Conservation (phyloP, 768 basidiomycete species). For the Macrolepiota fuliginosa region DNA sequence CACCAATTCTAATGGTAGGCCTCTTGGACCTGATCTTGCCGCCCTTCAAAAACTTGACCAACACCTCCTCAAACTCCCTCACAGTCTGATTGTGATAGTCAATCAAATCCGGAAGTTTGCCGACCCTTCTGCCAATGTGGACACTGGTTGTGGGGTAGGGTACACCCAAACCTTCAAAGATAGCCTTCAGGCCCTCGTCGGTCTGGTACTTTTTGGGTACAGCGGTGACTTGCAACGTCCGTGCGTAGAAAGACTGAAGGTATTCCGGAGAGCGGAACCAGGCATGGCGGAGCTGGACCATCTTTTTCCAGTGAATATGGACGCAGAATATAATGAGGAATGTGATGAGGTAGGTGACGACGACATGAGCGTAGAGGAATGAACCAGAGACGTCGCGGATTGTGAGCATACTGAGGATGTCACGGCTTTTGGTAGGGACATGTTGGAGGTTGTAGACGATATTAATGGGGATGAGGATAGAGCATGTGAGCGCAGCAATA, state of each 20-base stretch:
- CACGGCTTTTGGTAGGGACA: constrained; percentile 47
- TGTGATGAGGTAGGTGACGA: constrained; percentile 78
- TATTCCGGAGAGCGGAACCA: constrained; percentile 95
- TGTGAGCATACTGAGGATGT: constrained; percentile 77
- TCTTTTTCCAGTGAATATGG: constrained; percentile 71
- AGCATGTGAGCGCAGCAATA: constrained; percentile 64
- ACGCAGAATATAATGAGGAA: constrained; percentile 68
- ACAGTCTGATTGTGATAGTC: constrained; percentile 94
- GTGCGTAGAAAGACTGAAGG: constrained; percentile 86
- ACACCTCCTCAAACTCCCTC: constrained; percentile 82
- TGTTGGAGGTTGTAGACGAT: constrained; percentile 76
- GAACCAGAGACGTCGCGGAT: constrained; percentile 77
- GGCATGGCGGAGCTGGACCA: constrained; percentile 73
- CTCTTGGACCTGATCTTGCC: constrained; percentile 77
- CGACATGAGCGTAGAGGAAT: constrained; percentile 83
- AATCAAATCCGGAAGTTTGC: constrained; percentile 85
- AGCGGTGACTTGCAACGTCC: constrained; percentile 80
- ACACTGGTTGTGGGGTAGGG: constrained; percentile 93
- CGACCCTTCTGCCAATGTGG: constrained; percentile 85
- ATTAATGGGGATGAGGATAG: constrained; percentile 84
- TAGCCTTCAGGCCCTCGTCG: constrained; percentile 77
- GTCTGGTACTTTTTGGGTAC: constrained; percentile 81
- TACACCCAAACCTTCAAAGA: constrained; percentile 72
- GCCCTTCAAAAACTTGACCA: constrained; percentile 88
- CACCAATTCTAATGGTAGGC: constrained; percentile 79